Evolutionary conservation across 306 rosid genomes (phyloP).

Genomic region (Vachellia pachyceras): DNA sequence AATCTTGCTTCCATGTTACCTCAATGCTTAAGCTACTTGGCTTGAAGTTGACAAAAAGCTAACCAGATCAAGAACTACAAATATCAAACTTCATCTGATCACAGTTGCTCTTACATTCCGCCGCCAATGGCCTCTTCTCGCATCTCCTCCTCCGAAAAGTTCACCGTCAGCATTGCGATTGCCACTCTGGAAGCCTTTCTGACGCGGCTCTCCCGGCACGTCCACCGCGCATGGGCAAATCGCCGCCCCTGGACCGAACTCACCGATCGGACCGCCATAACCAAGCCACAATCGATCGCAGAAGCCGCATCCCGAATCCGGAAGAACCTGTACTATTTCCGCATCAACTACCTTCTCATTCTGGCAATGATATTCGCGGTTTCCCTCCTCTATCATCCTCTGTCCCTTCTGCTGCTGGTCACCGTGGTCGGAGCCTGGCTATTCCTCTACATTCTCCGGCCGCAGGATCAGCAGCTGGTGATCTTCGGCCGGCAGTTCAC

Average conservation of each 20-base stretch:
- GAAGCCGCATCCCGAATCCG: constrained; percentile 52
- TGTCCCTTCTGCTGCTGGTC: constrained; percentile 42
- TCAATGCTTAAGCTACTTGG: not conserved
- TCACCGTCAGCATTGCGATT: constrained; percentile 1
- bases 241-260: constrained; percentile 56
- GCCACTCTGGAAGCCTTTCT: constrained; percentile 29
- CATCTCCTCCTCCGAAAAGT: constrained; percentile 26
- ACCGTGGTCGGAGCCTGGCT: constrained; percentile 52
- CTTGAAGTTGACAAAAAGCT: not conserved
- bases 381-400: constrained; percentile 52
- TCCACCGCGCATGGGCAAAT: constrained; percentile 35
- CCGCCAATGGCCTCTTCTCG: constrained; percentile 33
- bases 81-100: not conserved
- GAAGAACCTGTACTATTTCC: constrained; percentile 52
- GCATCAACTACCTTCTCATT: constrained; percentile 52
- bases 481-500: constrained; percentile 36
- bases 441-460: constrained; percentile 46
- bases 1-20: constrained; percentile 15
- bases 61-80: not conserved
- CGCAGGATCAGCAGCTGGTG: constrained; percentile 47
- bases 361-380: constrained; percentile 39
- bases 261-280: constrained; percentile 48
- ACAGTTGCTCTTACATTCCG: not conserved
- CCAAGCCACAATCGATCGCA: constrained; percentile 43
- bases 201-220: constrained; percentile 42